phyloP scores from a whole-genome alignment of 768 basidiomycete species.

The Tricholoma hemisulphureum region DNA sequence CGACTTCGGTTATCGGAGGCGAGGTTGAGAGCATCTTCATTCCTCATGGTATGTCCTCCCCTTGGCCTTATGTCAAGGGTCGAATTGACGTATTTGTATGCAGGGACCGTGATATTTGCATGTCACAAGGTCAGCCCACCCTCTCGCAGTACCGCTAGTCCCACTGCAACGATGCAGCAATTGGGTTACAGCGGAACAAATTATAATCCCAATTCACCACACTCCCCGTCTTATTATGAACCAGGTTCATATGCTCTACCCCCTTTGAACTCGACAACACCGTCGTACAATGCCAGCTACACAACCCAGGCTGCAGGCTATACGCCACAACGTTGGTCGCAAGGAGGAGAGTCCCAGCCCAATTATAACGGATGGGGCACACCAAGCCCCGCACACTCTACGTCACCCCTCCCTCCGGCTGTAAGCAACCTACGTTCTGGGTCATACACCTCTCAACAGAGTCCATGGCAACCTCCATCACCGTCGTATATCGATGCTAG shows the following conservation, averaged over 20 bases:
- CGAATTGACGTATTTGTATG: conserved; percentile 15
- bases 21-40: conserved; percentile 87
- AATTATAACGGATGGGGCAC: conserved; percentile 30
- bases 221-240: conserved; percentile 43
- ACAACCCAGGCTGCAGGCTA: conserved; percentile 36
- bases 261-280: conserved; percentile 32
- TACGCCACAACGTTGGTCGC: conserved; percentile 44
- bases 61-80: conserved; percentile 19
- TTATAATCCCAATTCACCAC: conserved; percentile 33
- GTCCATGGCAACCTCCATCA: conserved; percentile 44
- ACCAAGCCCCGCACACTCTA: conserved; percentile 30
- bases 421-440: conserved; percentile 32
- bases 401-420: conserved; percentile 27
- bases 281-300: conserved; percentile 35
- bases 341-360: conserved; percentile 26
- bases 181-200: conserved; percentile 39
- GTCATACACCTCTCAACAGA: conserved; percentile 31
- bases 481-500: conserved; percentile 23
- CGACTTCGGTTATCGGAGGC: conserved; percentile 54
- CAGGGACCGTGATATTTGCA: conserved; percentile 70
- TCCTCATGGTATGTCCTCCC: conserved; percentile 68
- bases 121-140: conserved; percentile 63
- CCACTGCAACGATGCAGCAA: conserved; percentile 44
- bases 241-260: conserved; percentile 39
- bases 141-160: conserved; percentile 39